Evolutionary conservation across 305 asterid species (phyloP).

Genomic region (Solanum aculeatissimum): DNA sequence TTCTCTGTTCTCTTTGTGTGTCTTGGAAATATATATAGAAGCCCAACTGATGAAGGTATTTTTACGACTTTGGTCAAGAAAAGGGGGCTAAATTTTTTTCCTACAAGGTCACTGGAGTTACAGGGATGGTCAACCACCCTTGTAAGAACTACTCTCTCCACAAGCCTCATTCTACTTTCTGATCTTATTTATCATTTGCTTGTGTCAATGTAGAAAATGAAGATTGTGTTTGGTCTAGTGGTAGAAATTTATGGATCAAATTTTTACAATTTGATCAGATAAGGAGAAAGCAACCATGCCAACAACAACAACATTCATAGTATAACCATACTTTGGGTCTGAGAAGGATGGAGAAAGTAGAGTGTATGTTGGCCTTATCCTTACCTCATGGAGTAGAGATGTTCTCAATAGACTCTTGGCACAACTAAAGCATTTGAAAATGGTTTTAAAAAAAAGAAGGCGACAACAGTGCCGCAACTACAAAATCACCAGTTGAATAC

Average conservation of each 20-base stretch:
- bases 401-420: not conserved
- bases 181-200: not conserved
- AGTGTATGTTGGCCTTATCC: not conserved
- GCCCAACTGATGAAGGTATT: no score
- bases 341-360: not conserved
- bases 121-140: not conserved
- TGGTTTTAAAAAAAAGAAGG: not conserved
- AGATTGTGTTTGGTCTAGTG: not conserved
- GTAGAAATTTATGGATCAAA: constrained; percentile 3
- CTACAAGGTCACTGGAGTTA: no score
- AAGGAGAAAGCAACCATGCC: no score
- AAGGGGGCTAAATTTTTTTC: no score
- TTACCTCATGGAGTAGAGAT: not conserved
- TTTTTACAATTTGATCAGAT: no score
- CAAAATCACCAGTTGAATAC: constrained; percentile 7
- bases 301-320: not conserved
- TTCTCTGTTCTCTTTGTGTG: no score
- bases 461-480: constrained; percentile 5
- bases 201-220: not conserved
- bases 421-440: not conserved
- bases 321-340: not conserved
- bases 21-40: no score
- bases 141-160: not conserved
- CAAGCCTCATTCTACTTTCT: not conserved
- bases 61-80: no score